Evolutionary conservation across 2,329 filamentous ascomycete genomes (phyloP).

Genomic region (Monilinia polystroma): DNA sequence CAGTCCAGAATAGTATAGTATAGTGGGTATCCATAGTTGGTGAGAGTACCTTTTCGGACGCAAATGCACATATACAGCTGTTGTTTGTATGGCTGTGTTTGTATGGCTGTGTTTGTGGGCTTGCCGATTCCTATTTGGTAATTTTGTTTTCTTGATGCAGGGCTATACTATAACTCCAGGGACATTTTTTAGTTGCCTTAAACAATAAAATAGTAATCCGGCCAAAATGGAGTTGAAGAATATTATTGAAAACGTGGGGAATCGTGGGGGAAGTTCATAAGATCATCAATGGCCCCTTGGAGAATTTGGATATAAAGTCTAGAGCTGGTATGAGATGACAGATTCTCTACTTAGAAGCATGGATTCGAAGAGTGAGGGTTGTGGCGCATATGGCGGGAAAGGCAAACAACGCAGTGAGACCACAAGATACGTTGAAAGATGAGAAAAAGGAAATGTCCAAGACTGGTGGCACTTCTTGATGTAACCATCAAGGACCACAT

Average conservation of each 20-base stretch:
- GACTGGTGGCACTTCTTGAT: neutral
- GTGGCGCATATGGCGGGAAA: conserved; percentile 16
- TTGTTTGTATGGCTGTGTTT: neutral
- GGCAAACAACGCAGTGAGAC: conserved; percentile 2
- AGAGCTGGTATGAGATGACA: neutral
- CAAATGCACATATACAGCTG: neutral
- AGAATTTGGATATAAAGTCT: neutral
- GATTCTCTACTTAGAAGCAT: neutral
- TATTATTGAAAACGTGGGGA: conserved; percentile 13
- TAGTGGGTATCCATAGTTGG: neutral
- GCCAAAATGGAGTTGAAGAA: neutral
- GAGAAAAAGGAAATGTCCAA: neutral
- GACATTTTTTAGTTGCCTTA: neutral
- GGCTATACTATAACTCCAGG: no score
- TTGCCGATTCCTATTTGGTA: neutral
- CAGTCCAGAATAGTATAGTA: neutral
- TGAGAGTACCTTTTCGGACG: neutral
- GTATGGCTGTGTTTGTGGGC: neutral
- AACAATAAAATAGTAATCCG: neutral
- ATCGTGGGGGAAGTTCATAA: conserved; percentile 3
- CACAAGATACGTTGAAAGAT: neutral
- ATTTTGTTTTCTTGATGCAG: neutral
- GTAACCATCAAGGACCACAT: no score
- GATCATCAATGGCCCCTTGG: neutral
- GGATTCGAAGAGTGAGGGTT: neutral